Percentiles rank a stretch among this genome's conserved stretches.
Evolutionary conservation across 305 asterid genomes (phyloP).

Genomic region (Solanum hybrid): DNA sequence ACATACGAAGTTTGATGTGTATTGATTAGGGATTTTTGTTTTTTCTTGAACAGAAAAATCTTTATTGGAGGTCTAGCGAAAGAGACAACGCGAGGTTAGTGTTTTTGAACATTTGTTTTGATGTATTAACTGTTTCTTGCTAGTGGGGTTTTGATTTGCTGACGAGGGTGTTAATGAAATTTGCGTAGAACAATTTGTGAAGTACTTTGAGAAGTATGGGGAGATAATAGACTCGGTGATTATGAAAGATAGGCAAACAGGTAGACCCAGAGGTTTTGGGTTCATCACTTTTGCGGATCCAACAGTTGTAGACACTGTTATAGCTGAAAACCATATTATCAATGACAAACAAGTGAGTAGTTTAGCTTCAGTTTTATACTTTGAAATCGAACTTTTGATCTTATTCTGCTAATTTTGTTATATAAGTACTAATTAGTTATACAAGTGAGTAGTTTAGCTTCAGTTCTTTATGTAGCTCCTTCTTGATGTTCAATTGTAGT

Average conservation of each 20-base stretch:
- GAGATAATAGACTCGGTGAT: conserved; percentile 92
- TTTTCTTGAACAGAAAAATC: conserved; percentile 46
- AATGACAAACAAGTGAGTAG: conserved; percentile 77
- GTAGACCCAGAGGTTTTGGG: conserved; percentile 91
- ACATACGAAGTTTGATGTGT: background rate
- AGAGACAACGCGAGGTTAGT: conserved; percentile 67
- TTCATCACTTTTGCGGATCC: conserved; percentile 87
- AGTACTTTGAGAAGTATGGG: conserved; percentile 91
- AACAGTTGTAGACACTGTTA: conserved; percentile 73
- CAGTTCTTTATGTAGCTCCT: background rate
- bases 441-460: conserved; percentile 38
- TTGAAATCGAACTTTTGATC: too few species aligned
- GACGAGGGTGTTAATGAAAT: background rate
- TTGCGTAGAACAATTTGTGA: conserved; percentile 57
- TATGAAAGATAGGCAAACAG: conserved; percentile 85
- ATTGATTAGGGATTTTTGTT: background rate
- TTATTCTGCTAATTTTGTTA: too few species aligned
- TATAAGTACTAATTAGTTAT: too few species aligned
- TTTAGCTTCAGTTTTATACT: background rate
- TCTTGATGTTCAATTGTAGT: background rate
- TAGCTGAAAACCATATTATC: conserved; percentile 75
- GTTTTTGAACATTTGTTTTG: background rate
- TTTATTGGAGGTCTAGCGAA: conserved; percentile 88
- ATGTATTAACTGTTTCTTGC: background rate
- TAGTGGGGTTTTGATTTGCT: background rate